Percentiles rank a stretch among this genome's conserved stretches.
phyloP scores from a whole-genome alignment of 2,329 filamentous ascomycete species.

The Trichoderma aggressivum region DNA sequence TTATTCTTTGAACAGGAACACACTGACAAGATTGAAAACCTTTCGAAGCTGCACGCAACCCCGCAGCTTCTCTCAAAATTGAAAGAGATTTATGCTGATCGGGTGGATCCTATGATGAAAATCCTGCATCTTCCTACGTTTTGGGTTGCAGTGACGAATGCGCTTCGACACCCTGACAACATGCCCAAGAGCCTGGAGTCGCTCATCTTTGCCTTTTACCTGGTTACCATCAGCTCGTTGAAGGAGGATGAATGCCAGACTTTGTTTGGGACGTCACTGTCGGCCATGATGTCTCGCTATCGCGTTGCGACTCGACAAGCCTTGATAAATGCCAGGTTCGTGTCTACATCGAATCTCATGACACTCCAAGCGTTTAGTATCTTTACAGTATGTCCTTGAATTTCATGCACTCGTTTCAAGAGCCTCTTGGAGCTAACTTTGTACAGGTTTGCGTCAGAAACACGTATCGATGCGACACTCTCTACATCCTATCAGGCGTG shows the following conservation, averaged over 20 bases:
- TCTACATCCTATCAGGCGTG: constrained; percentile 6
- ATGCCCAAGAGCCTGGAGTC: background rate
- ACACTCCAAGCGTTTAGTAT: background rate
- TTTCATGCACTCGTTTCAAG: too few relatives aligned
- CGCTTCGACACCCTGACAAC: background rate
- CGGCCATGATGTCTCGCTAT: background rate
- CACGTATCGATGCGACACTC: background rate
- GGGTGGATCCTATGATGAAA: constrained; percentile 6
- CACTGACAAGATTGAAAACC: background rate
- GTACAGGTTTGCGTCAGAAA: background rate
- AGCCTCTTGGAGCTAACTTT: background rate
- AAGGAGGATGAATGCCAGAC: background rate
- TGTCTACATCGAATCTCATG: constrained; percentile 2
- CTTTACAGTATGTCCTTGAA: background rate
- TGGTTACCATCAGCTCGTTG: background rate
- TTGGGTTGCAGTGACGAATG: background rate
- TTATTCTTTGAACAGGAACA: background rate
- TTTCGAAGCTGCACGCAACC: background rate
- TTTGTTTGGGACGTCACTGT: background rate
- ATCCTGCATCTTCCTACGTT: constrained; percentile 12
- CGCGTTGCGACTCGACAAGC: background rate
- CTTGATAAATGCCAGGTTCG: background rate
- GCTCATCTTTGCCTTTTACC: background rate
- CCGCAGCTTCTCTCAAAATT: background rate
- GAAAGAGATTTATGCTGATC: background rate